Conservation (phyloP, 2,329 filamentous ascomycete species). For the Juglanconis sp. region DNA sequence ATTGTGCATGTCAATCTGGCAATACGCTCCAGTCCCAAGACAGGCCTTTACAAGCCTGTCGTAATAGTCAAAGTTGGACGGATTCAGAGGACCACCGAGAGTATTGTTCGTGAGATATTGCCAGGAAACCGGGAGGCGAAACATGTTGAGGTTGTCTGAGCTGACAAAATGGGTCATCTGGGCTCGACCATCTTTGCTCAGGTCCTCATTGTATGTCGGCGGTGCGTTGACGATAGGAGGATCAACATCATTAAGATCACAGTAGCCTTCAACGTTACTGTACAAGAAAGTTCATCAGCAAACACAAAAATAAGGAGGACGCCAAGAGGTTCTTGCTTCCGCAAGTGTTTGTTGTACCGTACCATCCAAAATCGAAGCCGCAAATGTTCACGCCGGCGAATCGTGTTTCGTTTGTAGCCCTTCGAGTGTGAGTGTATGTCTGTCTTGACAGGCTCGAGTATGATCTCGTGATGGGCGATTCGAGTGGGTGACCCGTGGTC, state of each 20-base stretch:
- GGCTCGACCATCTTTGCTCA: constrained; percentile 25
- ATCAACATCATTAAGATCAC: neutral
- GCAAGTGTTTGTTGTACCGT: neutral
- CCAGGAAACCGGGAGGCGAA: constrained; percentile 55
- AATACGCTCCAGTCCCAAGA: constrained; percentile 43
- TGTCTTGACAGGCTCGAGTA: neutral
- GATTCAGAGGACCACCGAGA: constrained; percentile 39
- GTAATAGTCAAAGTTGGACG: constrained; percentile 39
- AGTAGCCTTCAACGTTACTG: neutral
- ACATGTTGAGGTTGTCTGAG: constrained; percentile 51
- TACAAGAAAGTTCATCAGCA: neutral
- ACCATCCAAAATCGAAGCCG: constrained; percentile 46
- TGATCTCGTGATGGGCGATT: neutral
- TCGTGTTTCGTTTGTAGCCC: neutral
- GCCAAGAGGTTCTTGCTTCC: too few relatives aligned
- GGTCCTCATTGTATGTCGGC: constrained; percentile 11
- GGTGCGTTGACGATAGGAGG: neutral
- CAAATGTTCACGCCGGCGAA: constrained; percentile 38
- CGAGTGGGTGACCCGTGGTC: neutral
- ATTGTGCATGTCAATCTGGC: constrained; percentile 41
- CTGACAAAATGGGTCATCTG: constrained; percentile 56
- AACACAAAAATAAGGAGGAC: neutral
- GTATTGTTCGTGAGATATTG: constrained; percentile 46
- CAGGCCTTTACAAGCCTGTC: constrained; percentile 49
- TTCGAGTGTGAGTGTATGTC: neutral